phyloP scores from a whole-genome alignment of 2,329 filamentous ascomycete species.

The Colletotrichum lentis region DNA sequence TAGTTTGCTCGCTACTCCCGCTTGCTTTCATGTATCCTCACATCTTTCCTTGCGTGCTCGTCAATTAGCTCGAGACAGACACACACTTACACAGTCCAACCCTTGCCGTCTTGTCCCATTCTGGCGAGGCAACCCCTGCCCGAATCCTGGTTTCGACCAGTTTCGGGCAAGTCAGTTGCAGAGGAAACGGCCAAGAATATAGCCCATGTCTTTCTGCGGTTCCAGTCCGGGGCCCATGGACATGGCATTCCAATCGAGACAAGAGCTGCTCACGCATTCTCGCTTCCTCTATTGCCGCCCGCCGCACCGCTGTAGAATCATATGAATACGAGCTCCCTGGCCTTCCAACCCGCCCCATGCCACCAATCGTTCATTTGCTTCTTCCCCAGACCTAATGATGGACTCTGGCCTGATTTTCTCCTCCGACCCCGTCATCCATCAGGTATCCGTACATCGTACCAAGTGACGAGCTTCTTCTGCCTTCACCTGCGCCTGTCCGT shows the following conservation, averaged over 20 bases:
- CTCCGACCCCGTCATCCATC: not conserved
- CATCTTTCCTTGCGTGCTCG: not conserved
- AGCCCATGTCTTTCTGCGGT: constrained; percentile 26
- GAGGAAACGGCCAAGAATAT: constrained; percentile 16
- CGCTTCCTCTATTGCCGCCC: constrained; percentile 22
- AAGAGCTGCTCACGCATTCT: not conserved
- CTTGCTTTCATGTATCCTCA: not conserved
- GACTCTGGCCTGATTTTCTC: constrained; percentile 13
- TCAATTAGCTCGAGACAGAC: not conserved
- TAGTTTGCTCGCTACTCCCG: not conserved
- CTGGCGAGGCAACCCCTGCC: constrained; percentile 17
- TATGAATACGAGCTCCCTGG: constrained; percentile 36
- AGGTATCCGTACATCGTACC: no score
- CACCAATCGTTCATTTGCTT: not conserved
- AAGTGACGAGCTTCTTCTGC: not conserved
- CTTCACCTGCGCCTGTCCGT: constrained; percentile 5
- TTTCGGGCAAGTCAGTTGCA: constrained; percentile 32
- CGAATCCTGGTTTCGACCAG: constrained; percentile 32
- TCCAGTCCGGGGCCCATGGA: constrained; percentile 28
- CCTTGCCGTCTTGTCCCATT: constrained; percentile 21
- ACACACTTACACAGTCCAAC: not conserved
- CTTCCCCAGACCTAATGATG: constrained; percentile 23
- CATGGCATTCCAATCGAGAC: constrained; percentile 27
- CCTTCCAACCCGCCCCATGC: constrained; percentile 1
- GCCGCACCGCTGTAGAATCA: constrained; percentile 26